phyloP scores from a whole-genome alignment of 495 filamentous ascomycete genomes.

The Margaritispora aquatica region DNA sequence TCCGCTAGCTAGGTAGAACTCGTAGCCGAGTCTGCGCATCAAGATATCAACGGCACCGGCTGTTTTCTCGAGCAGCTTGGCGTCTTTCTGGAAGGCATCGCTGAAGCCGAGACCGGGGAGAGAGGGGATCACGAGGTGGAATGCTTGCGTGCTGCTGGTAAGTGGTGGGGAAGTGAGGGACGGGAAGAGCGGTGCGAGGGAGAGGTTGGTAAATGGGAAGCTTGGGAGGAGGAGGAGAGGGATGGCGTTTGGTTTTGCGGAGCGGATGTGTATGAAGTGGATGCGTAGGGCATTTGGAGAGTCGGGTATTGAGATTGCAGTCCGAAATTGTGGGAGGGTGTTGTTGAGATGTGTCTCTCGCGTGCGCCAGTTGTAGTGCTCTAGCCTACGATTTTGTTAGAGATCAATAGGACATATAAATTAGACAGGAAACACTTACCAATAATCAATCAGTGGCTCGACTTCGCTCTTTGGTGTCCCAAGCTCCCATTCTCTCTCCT shows the following conservation, averaged over 20 bases:
- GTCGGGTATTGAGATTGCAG: constrained; percentile 29
- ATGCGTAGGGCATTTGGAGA: constrained; percentile 29
- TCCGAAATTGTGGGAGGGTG: constrained; percentile 53
- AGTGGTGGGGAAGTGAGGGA: constrained; percentile 42
- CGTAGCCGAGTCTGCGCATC: constrained; percentile 61
- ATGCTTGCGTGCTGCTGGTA: constrained; percentile 42
- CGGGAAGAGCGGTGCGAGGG: constrained; percentile 52
- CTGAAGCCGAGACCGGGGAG: constrained; percentile 71
- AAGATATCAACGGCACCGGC: constrained; percentile 56
- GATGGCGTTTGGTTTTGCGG: constrained; percentile 40
- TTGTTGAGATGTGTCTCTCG: constrained; percentile 49
- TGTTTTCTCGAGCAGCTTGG: constrained; percentile 36
- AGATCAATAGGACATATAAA: not conserved
- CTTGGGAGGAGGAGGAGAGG: constrained; percentile 59
- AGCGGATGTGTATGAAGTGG: constrained; percentile 52
- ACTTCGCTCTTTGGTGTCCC: constrained; percentile 36
- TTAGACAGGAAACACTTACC: constrained; percentile 29
- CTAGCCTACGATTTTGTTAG: constrained; percentile 36
- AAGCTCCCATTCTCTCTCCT: constrained; percentile 39
- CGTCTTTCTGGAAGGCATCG: constrained; percentile 39
- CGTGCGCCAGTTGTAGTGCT: constrained; percentile 54
- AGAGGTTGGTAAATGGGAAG: constrained; percentile 67
- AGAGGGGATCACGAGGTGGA: constrained; percentile 50
- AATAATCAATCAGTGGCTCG: constrained; percentile 47
- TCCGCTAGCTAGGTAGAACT: constrained; percentile 49